A percentile compares a stretch with the other conserved stretches of the same genome.
Evolutionary conservation across 257 asterid genomes (phyloP).

Genomic region (Scutellaria minor): DNA sequence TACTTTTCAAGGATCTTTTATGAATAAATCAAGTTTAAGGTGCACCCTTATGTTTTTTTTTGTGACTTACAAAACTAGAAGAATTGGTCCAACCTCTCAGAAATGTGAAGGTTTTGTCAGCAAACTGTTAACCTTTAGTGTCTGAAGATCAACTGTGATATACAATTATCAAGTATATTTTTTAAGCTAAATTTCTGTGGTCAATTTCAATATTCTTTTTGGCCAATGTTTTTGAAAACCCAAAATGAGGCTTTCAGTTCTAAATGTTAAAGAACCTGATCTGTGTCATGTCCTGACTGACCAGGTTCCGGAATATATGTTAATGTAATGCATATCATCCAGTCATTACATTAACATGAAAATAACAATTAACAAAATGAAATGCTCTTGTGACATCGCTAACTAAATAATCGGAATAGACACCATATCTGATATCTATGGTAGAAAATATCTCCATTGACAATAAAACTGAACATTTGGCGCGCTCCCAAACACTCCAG

Average conservation of each 20-base stretch:
- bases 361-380: constrained; percentile 2
- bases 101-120: background rate
- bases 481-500: background rate
- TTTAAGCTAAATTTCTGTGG: background rate
- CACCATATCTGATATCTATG: constrained; percentile 8
- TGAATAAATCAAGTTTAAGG: background rate
- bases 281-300: background rate
- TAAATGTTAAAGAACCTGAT: constrained; percentile 1
- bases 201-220: background rate
- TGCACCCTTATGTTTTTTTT: background rate
- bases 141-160: background rate
- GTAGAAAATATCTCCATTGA: background rate
- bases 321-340: constrained; percentile 4
- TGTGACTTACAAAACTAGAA: background rate
- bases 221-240: background rate
- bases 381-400: background rate
- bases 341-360: constrained; percentile 4
- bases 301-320: background rate
- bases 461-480: background rate
- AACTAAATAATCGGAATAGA: background rate
- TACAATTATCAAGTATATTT: background rate
- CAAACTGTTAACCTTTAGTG: background rate
- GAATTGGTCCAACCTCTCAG: constrained; percentile 17
- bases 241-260: background rate
- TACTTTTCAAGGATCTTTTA: constrained; percentile 1